Base-by-base conservation (phyloP, 148 eudicot genomes). In the Nyssa sinensis region DNA sequence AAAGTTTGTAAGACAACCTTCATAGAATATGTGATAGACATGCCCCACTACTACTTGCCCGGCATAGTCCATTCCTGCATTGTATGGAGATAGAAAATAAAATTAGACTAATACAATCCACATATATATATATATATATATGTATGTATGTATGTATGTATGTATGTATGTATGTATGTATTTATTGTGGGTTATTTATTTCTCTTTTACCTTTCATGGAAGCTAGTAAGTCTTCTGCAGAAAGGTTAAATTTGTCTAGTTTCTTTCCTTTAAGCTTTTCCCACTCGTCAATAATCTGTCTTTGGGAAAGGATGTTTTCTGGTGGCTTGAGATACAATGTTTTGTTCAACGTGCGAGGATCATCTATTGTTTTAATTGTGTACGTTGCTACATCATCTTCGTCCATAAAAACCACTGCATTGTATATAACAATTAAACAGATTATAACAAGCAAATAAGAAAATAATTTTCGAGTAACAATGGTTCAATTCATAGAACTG, bases 11-110 rank as follows among this genome's bases (percentile, higher is more conserved):
- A 84, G 41, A 65, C 89, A 81, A 3, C 92, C 89, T 53, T 88
- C 92, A 24, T 88, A 88, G 77, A 73, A 88, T 11, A 88, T 77
- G 64, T 88, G 92, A 55, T 84, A 88, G 68, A 88, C 80, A 74
- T 86, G 92, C 28, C 86, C 85, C 2, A 86, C 53, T 71, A 81
- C 92, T 23, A 83, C 92, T 82, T 84, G 85, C 0, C 13, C 23
- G 37, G 79, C 85, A 47, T 57, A 80, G 25, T 82, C 88, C 70
- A 78, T 53, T 8, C 66, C 92, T 88, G 71, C 81, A 69, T 71
- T 27, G 51, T 27, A 58, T 3, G 16, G 16, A 44, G 51, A 44
- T 19, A 44, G 17, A 12, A 44, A 44, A 19, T 44, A 3, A 44
- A 39, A 1, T 44, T 11, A 44, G 51, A 44, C 16, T 44, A 44